Evolutionary conservation across 306 rosid genomes (phyloP), one percentile per base, ranked within the genome.

Genomic region (Glycyrrhiza uralensis): DNA sequence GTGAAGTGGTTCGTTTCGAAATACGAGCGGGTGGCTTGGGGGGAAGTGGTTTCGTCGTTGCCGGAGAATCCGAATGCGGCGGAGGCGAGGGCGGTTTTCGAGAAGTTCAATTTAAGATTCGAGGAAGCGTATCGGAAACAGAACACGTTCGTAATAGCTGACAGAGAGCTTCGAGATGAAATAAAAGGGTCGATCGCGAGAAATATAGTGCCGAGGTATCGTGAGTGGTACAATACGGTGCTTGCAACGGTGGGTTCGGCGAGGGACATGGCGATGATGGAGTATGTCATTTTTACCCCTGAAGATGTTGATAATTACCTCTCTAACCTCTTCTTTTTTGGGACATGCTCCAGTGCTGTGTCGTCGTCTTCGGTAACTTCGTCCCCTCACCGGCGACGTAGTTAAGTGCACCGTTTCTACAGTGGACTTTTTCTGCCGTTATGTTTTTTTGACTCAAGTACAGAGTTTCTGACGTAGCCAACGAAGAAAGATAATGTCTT

Each of bases 11-110:
- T 85, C 63, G 57, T 80, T 0, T 77, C 61, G 36, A 85, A 49
- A 19, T 87, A 89, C 83, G 80, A 84, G 75, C 52, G 47, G 22
- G 6, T 84, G 18, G 91, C 80, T 0, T 92, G 96, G 97, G 84
- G 85, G 7, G 75, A 81, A 47, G 91, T 89, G 13, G 29, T 80
- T 28, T 15, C 85, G 3, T 69, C 93, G 7, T 39, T 91, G 55
- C 91, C 91, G n/a, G 87, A 81, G 15, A 84, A 83, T 84, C 83
- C 83, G 1, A 26, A 22, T 7, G 61, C 63, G 1, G 84, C 64
- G 22, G 85, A 87, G 64, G 90, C 87, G 1, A 85, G 84, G 33
- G 58, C 13, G 42, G 62, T 87, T 6, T 84, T 91, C 45, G 52
- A 60, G 33, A 75, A 84, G 11, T 91, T 91, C 82, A 91, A 85